Evolutionary conservation across 768 basidiomycete genomes (phyloP).

Genomic region (Naganishia vaughanmartiniae): DNA sequence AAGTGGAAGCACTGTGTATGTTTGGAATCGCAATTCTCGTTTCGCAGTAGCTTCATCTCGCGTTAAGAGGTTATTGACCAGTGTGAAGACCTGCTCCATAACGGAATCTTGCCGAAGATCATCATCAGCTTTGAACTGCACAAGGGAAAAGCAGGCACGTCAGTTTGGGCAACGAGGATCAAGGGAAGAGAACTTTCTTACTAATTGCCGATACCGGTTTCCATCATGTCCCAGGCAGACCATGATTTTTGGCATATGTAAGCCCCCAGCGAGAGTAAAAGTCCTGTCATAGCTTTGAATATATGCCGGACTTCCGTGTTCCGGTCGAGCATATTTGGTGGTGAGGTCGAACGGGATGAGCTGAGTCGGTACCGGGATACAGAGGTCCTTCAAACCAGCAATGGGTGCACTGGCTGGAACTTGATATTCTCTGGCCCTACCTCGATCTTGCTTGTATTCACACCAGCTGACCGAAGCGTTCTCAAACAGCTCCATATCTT

Average conservation of each 20-base stretch:
- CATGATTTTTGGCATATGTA: conserved; percentile 78
- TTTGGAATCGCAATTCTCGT: conserved; percentile 70
- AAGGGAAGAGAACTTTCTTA: conserved; percentile 52
- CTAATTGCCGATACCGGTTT: conserved; percentile 70
- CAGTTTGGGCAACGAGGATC: neutral
- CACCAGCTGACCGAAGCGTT: conserved; percentile 41
- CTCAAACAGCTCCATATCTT: conserved; percentile 41
- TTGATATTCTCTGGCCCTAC: conserved; percentile 24
- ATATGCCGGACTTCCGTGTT: conserved; percentile 59
- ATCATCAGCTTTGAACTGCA: conserved; percentile 86
- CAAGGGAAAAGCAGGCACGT: neutral
- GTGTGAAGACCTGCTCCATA: conserved; percentile 94
- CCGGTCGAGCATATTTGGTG: conserved; percentile 59
- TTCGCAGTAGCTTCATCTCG: conserved; percentile 72
- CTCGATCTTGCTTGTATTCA: conserved; percentile 18
- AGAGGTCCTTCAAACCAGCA: conserved; percentile 46
- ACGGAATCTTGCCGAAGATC: conserved; percentile 96
- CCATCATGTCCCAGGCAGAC: conserved; percentile 69
- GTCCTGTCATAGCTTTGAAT: conserved; percentile 62
- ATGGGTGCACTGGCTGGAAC: conserved; percentile 8
- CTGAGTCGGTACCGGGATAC: conserved; percentile 80
- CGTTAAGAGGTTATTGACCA: conserved; percentile 74
- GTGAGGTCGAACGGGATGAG: conserved; percentile 68
- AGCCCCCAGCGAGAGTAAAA: conserved; percentile 71
- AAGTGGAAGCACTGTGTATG: conserved; percentile 86